Percentiles rank a stretch among this genome's conserved stretches.
Evolutionary conservation across 192 early-diverging fungal genomes (phyloP).

Genomic region (Powellomyces hirtus): DNA sequence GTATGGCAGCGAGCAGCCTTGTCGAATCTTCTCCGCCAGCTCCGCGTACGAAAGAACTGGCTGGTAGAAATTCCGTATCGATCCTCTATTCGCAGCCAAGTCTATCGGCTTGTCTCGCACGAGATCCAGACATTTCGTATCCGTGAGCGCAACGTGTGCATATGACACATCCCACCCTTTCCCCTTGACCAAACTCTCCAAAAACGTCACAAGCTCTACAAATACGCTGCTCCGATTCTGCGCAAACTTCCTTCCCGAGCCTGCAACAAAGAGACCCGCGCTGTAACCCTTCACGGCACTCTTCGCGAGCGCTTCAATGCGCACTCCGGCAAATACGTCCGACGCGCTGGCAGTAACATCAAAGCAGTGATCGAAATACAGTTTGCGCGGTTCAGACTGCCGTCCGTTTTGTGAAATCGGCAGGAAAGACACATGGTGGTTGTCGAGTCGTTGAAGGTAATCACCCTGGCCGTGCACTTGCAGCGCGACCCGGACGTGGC

Average conservation of each 20-base stretch:
- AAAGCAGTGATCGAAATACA: constrained; percentile 10
- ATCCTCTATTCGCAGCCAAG: not conserved
- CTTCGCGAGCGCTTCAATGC: not conserved
- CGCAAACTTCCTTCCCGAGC: not conserved
- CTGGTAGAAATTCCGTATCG: not conserved
- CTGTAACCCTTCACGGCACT: constrained; percentile 15
- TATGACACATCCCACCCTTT: not conserved
- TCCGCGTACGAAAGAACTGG: not conserved
- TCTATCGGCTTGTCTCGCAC: not conserved
- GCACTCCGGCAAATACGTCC: not conserved
- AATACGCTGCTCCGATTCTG: not conserved
- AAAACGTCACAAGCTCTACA: not conserved
- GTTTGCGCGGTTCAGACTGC: constrained; percentile 5
- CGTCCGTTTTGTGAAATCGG: not conserved
- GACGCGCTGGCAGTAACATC: not conserved
- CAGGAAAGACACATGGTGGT: not conserved
- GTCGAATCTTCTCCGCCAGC: not conserved
- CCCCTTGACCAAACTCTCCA: not conserved
- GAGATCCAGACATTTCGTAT: constrained; percentile 24
- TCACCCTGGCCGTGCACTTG: not conserved
- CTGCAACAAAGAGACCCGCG: constrained; percentile 4
- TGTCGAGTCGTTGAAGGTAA: not conserved
- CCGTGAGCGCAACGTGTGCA: constrained; percentile 9
- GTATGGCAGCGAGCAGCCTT: constrained; percentile 24
- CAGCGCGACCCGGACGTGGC: constrained; percentile 12